Base-by-base conservation (phyloP, 2,329 filamentous ascomycete genomes). In the Cytospora chrysosperma region DNA sequence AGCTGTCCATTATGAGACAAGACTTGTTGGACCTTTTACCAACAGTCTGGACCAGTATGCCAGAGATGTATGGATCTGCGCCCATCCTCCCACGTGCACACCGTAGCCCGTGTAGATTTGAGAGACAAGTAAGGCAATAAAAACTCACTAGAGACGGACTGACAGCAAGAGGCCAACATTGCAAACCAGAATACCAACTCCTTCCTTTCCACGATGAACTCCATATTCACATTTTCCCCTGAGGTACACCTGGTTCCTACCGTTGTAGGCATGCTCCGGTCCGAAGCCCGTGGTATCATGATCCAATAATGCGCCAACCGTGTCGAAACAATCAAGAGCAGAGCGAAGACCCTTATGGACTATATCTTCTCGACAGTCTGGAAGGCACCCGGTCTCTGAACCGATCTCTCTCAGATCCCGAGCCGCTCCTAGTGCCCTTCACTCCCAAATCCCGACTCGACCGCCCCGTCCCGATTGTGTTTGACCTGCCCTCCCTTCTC, bases 401-500 rank as follows among this genome's bases (percentile, higher is more conserved):
- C 68, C 69, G 69, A 59, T 78, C 76, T 37, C 73, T 73, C 54
- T 71, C 72, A 28, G 76, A 76, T 58, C 75, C 71, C 12, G 71
- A 68, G 24, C 65, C 53, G n/a, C 73, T 73, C 43, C 65, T 51
- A 27, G 68, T 51, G 37, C 67, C 59, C 67, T 73, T 72, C 34
- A 68, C 68, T 56, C 65, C 68, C 12, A 70, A 65, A 26, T 67
- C 27, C 7, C 61, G 56, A n/a, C 40, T 26, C 9, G 68, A 68
- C 62, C 71, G 70, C 32, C 69, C 68, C 24, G 49, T 21, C n/a
- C 37, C 61, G 19, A 24, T 19, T 27, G 57, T 7, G 21, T 19
- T 19, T 21, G 57, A 10, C 13, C 37, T 43, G 49, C 61, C 56
- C 60, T 70, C 75, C 56, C 76, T 74, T 50, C 72, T 70, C 34